A percentile compares a stretch with the other conserved stretches of the same genome.
Evolutionary conservation across 2,329 filamentous ascomycete species (phyloP).

Genomic region (Colletotrichum caudatum): DNA sequence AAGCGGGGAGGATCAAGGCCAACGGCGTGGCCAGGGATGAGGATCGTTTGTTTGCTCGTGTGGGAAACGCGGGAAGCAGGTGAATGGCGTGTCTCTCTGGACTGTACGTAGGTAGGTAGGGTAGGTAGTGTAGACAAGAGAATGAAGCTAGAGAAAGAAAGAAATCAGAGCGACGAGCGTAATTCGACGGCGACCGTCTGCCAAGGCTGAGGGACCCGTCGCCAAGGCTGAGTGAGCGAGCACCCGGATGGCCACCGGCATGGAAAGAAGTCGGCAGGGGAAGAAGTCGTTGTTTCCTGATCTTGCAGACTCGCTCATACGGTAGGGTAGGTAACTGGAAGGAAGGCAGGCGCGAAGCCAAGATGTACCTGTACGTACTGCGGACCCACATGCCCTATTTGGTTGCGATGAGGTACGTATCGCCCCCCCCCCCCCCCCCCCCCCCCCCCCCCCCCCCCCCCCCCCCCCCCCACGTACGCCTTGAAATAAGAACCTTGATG

Average conservation of each 20-base stretch:
- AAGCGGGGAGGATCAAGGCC: conserved; percentile 3
- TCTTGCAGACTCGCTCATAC: neutral
- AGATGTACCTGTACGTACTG: too few relatives aligned
- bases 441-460: too few relatives aligned
- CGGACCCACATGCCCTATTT: conserved; percentile 6
- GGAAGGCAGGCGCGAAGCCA: neutral
- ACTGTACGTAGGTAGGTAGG: too few relatives aligned
- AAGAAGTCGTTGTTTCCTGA: neutral
- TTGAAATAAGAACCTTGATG: conserved; percentile 37
- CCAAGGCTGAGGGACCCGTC: conserved; percentile 39
- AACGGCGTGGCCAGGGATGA: neutral
- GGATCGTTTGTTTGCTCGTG: neutral
- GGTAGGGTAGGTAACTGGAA: neutral
- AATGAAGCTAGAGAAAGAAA: neutral
- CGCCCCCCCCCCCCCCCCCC: too few relatives aligned
- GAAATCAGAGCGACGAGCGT: conserved; percentile 10
- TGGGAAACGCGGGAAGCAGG: conserved; percentile 13
- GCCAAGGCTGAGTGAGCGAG: conserved; percentile 31
- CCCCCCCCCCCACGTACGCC: conserved; percentile 3
- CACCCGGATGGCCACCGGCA: conserved; percentile 33
- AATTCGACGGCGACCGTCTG: conserved; percentile 33
- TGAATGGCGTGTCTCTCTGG: too few relatives aligned
- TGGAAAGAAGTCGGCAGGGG: neutral
- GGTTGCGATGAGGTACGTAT: neutral
- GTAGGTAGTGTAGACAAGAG: neutral